Percentiles rank a stretch among this genome's conserved stretches.
Conservation (phyloP, 1,284 basidiomycete genomes). For the Pseudozyma sp. region DNA sequence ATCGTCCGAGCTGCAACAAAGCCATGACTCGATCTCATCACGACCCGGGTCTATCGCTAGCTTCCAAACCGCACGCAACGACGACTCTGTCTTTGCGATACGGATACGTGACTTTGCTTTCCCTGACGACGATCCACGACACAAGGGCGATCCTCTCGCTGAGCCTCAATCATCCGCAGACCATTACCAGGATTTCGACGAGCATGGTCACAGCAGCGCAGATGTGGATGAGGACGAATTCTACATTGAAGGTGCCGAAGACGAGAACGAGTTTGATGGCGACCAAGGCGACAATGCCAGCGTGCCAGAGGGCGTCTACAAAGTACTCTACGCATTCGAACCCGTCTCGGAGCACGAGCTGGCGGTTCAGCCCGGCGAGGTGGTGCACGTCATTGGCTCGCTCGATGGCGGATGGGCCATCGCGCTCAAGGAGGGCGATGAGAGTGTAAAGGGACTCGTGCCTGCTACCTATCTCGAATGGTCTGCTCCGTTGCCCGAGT, state of each 20-base stretch:
- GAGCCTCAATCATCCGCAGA: slow-evolving; percentile 4
- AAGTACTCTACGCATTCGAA: slow-evolving; percentile 53
- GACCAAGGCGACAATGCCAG: slow-evolving; percentile 35
- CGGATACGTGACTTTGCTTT: slow-evolving; percentile 57
- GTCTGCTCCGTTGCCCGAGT: slow-evolving; percentile 25
- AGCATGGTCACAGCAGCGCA: slow-evolving; percentile 9
- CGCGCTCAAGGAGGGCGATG: slow-evolving; percentile 27
- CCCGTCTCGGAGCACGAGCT: slow-evolving; percentile 57
- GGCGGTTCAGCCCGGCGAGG: slow-evolving; percentile 38
- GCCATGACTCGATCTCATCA: slow-evolving; percentile 11
- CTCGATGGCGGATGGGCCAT: slow-evolving; percentile 60
- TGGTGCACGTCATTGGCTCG: slow-evolving; percentile 48
- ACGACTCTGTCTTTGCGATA: slow-evolving; percentile 4
- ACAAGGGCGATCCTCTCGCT: slow-evolving; percentile 23
- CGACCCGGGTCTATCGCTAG: slow-evolving; percentile 28
- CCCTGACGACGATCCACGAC: slow-evolving; percentile 39
- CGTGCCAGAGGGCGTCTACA: slow-evolving; percentile 49
- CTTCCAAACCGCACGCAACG: slow-evolving; percentile 32
- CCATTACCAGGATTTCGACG: slow-evolving; percentile 4
- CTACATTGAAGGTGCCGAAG: slow-evolving; percentile 39
- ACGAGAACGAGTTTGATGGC: slow-evolving; percentile 48
- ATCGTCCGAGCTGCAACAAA: neutral
- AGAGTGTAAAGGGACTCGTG: slow-evolving; percentile 40
- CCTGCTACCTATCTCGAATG: slow-evolving; percentile 53
- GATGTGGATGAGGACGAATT: slow-evolving; percentile 29